A percentile compares a stretch with the other conserved stretches of the same genome.
These are phyloP conservation scores for Trypanosoma caninum DNA, from an alignment of 208 protist genomes.

Conservation along the genomic window DNA sequence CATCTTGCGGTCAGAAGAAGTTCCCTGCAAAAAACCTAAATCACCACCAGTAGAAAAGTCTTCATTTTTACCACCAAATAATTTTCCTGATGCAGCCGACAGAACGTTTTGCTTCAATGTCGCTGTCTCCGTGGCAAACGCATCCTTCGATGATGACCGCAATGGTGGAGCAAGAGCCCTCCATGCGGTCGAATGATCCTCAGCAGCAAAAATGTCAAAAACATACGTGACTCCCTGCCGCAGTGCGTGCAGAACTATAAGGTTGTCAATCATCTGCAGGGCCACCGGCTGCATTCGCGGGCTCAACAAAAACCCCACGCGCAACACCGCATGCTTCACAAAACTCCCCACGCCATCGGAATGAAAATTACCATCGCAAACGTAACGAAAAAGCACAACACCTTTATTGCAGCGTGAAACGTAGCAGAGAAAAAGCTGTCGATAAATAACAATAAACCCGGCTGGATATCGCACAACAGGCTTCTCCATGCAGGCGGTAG, in stretches of 20 bases:
- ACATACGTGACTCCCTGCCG: slow-evolving; percentile 21
- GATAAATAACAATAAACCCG: slow-evolving; percentile 39
- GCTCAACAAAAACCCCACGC: slow-evolving; percentile 9
- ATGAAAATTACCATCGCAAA: not conserved
- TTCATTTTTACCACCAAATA: too few relatives aligned
- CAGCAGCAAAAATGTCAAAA: slow-evolving; percentile 33
- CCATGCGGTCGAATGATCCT: too few relatives aligned
- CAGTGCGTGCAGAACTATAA: slow-evolving; percentile 43
- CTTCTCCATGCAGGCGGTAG: slow-evolving; percentile 24
- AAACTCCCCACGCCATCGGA: slow-evolving; percentile 19
- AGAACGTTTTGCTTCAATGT: too few relatives aligned
- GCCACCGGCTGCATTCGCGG: slow-evolving; percentile 19
- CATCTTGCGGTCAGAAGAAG: too few relatives aligned
- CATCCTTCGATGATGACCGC: too few relatives aligned
- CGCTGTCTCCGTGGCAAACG: not conserved
- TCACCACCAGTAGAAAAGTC: too few relatives aligned
- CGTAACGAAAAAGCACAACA: slow-evolving; percentile 26
- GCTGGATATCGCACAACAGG: slow-evolving; percentile 27
- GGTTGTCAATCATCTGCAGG: slow-evolving; percentile 48
- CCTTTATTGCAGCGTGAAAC: slow-evolving; percentile 17
- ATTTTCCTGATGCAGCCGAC: too few relatives aligned
- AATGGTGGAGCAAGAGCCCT: too few relatives aligned
- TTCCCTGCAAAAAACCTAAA: too few relatives aligned
- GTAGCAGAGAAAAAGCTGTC: slow-evolving; percentile 39
- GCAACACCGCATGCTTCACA: slow-evolving; percentile 21